Percentiles rank a stretch among this genome's conserved stretches.
Evolutionary conservation across 2,329 filamentous ascomycete species (phyloP).

Genomic region (Colletotrichum siamense): DNA sequence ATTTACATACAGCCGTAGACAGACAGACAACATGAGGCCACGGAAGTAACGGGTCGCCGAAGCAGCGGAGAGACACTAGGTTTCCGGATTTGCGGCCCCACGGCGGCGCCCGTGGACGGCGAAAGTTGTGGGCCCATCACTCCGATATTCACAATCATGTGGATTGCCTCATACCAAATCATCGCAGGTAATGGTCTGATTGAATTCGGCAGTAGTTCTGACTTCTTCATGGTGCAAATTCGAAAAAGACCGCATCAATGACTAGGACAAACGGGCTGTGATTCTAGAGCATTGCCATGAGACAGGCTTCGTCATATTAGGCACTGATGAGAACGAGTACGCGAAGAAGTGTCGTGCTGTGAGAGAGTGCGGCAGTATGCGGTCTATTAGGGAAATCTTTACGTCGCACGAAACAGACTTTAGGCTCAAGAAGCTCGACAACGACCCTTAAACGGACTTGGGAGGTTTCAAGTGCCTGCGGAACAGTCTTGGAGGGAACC

Average conservation of each 20-base stretch:
- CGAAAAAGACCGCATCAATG: not conserved
- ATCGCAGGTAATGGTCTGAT: not conserved
- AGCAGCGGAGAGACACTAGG: not conserved
- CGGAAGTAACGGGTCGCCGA: not conserved
- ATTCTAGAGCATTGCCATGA: not conserved
- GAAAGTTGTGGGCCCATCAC: not conserved
- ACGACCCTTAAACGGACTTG: not conserved
- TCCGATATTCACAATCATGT: not conserved
- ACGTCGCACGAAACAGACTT: rapidly evolving
- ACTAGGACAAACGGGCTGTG: not conserved
- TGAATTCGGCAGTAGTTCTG: not conserved
- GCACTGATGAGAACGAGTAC: not conserved
- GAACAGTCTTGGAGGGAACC: not conserved
- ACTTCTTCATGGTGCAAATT: rapidly evolving
- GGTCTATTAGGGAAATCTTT: not conserved
- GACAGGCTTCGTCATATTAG: not conserved
- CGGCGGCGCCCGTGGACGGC: not conserved
- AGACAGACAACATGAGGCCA: not conserved
- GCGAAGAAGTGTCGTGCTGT: not conserved
- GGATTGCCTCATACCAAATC: not conserved
- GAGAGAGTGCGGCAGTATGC: not conserved
- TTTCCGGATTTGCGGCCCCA: not conserved
- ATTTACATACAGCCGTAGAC: not conserved
- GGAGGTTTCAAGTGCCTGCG: not conserved
- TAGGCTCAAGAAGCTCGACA: not conserved